Percentiles rank a stretch among this genome's conserved stretches.
Conservation (phyloP, 2,329 filamentous ascomycete genomes). For the Nemania sp. region DNA sequence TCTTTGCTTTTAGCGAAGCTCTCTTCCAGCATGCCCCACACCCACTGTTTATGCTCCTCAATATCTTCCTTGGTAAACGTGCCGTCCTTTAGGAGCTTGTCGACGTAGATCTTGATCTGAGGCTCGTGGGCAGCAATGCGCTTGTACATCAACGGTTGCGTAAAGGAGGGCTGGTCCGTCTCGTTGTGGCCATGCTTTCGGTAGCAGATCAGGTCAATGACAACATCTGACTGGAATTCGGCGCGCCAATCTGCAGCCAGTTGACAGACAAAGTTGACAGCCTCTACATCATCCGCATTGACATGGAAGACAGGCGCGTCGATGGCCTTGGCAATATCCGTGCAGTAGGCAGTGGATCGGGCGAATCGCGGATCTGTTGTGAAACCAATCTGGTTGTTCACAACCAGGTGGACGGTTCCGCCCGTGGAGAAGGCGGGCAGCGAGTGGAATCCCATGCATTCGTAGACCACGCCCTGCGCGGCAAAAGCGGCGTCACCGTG, state of each 20-base stretch:
- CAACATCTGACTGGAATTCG: slow-evolving; percentile 97
- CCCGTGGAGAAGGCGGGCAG: slow-evolving; percentile 96
- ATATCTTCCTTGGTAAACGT: slow-evolving; percentile 98
- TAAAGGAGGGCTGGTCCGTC: slow-evolving; percentile 98
- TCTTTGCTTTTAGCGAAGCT: slow-evolving; percentile 98
- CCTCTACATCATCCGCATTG: slow-evolving; percentile 97
- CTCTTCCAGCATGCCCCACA: slow-evolving; percentile 98
- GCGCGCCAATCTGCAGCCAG: slow-evolving; percentile 97
- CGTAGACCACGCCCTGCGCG: slow-evolving; percentile 95
- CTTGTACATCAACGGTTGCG: slow-evolving; percentile 99
- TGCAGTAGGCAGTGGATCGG: slow-evolving; percentile 97
- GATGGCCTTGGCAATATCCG: slow-evolving; percentile 98
- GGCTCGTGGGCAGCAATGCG: slow-evolving; percentile 83
- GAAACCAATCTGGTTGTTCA: slow-evolving; percentile 99
- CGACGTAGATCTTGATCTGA: slow-evolving; percentile 87
- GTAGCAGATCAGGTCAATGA: slow-evolving; percentile 98
- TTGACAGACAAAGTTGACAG: slow-evolving; percentile 97
- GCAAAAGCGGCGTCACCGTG: slow-evolving; percentile 98
- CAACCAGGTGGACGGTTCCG: slow-evolving; percentile 93
- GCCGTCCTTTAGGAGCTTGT: slow-evolving; percentile 87
- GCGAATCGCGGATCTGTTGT: slow-evolving; percentile 97
- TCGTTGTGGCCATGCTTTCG: slow-evolving; percentile 99
- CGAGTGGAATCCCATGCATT: slow-evolving; percentile 96
- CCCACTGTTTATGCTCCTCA: slow-evolving; percentile 99
- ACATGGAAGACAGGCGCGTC: slow-evolving; percentile 99